Evolutionary conservation across 2,329 filamentous ascomycete species (phyloP), one percentile per base, ranked within the genome.

Genomic region (Raffaelea ambrosiae): DNA sequence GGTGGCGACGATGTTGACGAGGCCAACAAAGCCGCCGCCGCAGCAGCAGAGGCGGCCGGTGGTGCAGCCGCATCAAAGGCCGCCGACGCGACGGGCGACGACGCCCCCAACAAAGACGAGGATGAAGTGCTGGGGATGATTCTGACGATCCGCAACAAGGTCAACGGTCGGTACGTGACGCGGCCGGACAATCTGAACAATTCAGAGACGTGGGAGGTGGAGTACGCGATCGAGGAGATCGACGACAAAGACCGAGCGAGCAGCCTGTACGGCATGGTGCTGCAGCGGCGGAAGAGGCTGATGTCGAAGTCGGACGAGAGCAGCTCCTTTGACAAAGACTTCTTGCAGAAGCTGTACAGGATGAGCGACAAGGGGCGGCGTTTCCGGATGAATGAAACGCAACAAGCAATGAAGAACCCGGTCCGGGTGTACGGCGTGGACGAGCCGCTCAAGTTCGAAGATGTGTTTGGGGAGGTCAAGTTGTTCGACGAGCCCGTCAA

Each of bases 161-260:
- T 95, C 47, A 84, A 93, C 58, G 82, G 77, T 18, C 47, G 68
- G 13, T 74, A 76, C 47, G 77, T 88, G 1, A 59, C 68, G 0
- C 81, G 88, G 3, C 86, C 88, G 0, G 54, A 65, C 2, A 55
- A 70, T 0, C 61, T 83, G 41, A 63, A 45, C 0, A 29, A 57
- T 14, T 19, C 10, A 5, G 63, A 60, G 49, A 80, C 54, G 58
- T 96, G 90, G 90, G 63, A 67, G 0, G 69, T 96, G n/a, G 80
- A 93, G 56, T 96, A 95, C 64, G 74, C 81, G 33, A 66, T 96
- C 43, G 73, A 76, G 41, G 84, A 54, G 35, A 56, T 56, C 19
- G 9, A 23, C 26, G 13, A 22, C 19, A 21, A 22, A 5, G 14
- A 18, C 19, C 51, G 51, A 3, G 49, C 50, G 11, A 16, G 10